Conservation (phyloP, 805 yeast species). For the Saccharomycopsis oosterbeekiorum region DNA sequence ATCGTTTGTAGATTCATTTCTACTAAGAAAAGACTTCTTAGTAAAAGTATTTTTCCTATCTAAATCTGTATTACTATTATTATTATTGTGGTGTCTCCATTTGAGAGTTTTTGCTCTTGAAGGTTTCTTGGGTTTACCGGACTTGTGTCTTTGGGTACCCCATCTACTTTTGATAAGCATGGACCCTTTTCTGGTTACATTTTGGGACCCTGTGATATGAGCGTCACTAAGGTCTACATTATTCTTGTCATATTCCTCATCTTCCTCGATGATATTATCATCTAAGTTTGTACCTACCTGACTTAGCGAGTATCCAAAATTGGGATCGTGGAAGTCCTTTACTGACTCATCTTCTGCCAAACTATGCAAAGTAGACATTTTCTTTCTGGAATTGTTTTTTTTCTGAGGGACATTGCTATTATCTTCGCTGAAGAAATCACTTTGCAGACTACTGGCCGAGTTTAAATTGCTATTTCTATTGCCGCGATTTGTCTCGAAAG, state of each 20-base stretch:
- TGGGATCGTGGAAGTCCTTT: background rate
- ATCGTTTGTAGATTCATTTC: constrained; percentile 9
- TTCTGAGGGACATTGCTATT: background rate
- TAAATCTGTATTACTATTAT: constrained; percentile 12
- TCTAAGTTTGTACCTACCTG: constrained; percentile 14
- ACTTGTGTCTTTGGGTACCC: constrained; percentile 79
- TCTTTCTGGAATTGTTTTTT: background rate
- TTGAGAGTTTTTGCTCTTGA: constrained; percentile 53
- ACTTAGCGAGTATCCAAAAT: constrained; percentile 7
- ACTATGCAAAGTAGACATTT: constrained; percentile 2
- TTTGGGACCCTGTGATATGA: constrained; percentile 2
- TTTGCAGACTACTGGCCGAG: background rate
- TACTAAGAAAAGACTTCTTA: background rate
- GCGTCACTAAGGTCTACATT: constrained; percentile 19
- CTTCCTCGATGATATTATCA: constrained; percentile 14
- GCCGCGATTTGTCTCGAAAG: background rate
- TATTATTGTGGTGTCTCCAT: constrained; percentile 25
- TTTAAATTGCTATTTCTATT: background rate
- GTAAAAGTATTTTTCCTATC: constrained; percentile 5
- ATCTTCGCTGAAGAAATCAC: background rate
- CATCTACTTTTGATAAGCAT: constrained; percentile 71
- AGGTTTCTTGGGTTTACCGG: constrained; percentile 50
- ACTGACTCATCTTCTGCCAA: constrained; percentile 12
- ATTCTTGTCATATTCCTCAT: constrained; percentile 21
- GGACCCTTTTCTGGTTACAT: constrained; percentile 30